These are phyloP conservation scores for Globisporangium orthogonon DNA, from an alignment of 352 stramenopile species.

Conservation along the genomic window DNA sequence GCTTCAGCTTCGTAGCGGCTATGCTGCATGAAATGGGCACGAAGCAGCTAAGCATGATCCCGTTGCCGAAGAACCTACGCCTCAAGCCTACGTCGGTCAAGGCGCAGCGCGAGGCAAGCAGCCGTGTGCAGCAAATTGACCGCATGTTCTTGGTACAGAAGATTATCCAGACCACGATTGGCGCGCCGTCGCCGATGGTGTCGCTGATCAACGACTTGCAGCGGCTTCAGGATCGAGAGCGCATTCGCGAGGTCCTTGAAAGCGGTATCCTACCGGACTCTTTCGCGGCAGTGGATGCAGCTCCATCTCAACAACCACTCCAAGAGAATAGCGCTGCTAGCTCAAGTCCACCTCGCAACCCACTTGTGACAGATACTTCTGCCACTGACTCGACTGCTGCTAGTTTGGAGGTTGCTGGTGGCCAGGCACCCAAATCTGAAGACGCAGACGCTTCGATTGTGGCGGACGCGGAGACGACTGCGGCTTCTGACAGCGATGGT, in stretches of 20 bases:
- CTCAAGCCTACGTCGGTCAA: conserved; percentile 11
- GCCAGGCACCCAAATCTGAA: neutral
- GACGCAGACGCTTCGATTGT: neutral
- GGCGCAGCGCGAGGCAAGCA: conserved; percentile 32
- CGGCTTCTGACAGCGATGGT: neutral
- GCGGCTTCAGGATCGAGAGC: conserved; percentile 19
- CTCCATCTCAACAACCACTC: neutral
- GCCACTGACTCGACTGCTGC: neutral
- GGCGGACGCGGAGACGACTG: neutral
- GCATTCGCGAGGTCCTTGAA: conserved; percentile 30
- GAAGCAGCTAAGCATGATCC: conserved; percentile 16
- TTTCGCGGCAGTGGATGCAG: neutral
- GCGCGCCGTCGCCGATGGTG: conserved; percentile 12
- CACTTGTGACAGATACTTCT: neutral
- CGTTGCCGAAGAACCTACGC: conserved; percentile 13
- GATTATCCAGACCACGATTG: conserved; percentile 16
- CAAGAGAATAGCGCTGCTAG: neutral
- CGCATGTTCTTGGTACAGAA: conserved; percentile 52
- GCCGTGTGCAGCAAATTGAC: conserved; percentile 66
- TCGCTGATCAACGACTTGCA: conserved; percentile 42
- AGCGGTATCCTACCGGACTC: conserved; percentile 21
- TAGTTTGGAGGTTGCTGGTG: neutral
- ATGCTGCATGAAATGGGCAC: conserved; percentile 47
- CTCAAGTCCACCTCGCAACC: neutral
- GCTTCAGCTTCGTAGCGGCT: conserved; percentile 33